These are phyloP conservation scores for Starmerella apis DNA, from an alignment of 805 yeast genomes.

Conservation along the genomic window DNA sequence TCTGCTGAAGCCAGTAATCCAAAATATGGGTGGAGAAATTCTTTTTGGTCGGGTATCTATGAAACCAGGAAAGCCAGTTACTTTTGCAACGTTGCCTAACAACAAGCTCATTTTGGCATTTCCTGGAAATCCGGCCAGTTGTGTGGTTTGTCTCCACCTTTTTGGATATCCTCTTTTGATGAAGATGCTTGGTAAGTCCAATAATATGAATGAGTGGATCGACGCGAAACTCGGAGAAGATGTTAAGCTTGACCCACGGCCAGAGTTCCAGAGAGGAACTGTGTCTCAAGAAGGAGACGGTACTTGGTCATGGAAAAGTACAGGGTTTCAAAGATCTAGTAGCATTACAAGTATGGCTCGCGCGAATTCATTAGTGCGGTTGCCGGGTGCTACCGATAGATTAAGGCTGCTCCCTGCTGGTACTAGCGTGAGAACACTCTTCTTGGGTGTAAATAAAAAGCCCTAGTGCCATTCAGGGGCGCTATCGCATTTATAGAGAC, in stretches of 20 bases:
- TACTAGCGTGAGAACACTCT: constrained; percentile 23
- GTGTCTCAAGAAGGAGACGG: constrained; percentile 29
- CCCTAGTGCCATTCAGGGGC: too few species aligned
- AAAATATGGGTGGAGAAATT: constrained; percentile 37
- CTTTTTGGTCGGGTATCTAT: constrained; percentile 49
- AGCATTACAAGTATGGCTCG: constrained; percentile 40
- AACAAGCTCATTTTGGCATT: constrained; percentile 39
- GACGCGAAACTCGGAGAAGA: constrained; percentile 32
- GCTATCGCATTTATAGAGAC: too few species aligned
- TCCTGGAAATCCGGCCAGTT: constrained; percentile 52
- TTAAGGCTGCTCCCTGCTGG: constrained; percentile 15
- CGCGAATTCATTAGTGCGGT: constrained; percentile 39
- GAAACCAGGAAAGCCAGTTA: constrained; percentile 53
- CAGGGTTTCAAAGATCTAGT: constrained; percentile 46
- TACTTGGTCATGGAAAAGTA: constrained; percentile 33
- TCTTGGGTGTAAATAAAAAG: background rate
- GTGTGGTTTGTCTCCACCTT: constrained; percentile 39
- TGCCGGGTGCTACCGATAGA: constrained; percentile 33
- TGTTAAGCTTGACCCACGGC: constrained; percentile 39
- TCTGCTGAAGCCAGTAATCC: constrained; percentile 42
- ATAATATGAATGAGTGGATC: constrained; percentile 29
- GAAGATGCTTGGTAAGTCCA: constrained; percentile 33
- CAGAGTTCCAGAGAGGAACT: constrained; percentile 42
- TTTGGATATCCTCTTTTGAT: constrained; percentile 40
- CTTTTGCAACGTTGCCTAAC: constrained; percentile 39